These are phyloP conservation scores for Dipteronia sinensis DNA, from an alignment of 345 rosid species.

Conservation along the genomic window DNA sequence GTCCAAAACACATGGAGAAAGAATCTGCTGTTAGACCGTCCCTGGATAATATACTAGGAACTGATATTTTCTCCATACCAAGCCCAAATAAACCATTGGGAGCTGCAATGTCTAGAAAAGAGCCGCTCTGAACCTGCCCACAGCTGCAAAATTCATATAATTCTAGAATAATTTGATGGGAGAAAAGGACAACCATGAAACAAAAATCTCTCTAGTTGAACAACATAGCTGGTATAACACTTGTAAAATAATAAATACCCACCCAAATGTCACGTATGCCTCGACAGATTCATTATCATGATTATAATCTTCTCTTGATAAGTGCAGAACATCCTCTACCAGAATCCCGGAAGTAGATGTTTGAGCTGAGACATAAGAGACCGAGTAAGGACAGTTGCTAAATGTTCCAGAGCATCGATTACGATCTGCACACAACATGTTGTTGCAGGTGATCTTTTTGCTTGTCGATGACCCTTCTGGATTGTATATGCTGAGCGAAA, in stretches of 20 bases:
- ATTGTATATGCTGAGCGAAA: conserved; percentile 67
- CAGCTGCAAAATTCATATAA: conserved; percentile 67
- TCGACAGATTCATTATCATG: conserved; percentile 44
- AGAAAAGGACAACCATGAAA: neutral
- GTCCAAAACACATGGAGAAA: conserved; percentile 91
- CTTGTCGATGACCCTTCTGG: conserved; percentile 72
- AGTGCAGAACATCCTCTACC: conserved; percentile 80
- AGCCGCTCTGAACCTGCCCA: conserved; percentile 93
- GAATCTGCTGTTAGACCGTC: conserved; percentile 74
- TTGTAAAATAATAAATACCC: conserved; percentile 26
- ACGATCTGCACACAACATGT: conserved; percentile 59
- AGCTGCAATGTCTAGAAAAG: conserved; percentile 87
- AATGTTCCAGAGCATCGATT: conserved; percentile 66
- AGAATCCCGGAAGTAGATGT: conserved; percentile 82
- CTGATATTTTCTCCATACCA: conserved; percentile 89
- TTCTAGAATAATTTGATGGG: conserved; percentile 16
- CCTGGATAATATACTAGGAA: conserved; percentile 78
- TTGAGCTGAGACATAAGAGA: conserved; percentile 79
- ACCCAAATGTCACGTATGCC: conserved; percentile 80
- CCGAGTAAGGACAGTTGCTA: conserved; percentile 76
- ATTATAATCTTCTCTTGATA: conserved; percentile 48
- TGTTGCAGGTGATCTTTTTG: conserved; percentile 75
- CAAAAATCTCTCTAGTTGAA: neutral
- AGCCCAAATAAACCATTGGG: conserved; percentile 85
- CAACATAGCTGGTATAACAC: neutral